These are phyloP conservation scores for Chlorella sorokiniana DNA, from an alignment of 139 green algal genomes.

Conservation along the genomic window DNA sequence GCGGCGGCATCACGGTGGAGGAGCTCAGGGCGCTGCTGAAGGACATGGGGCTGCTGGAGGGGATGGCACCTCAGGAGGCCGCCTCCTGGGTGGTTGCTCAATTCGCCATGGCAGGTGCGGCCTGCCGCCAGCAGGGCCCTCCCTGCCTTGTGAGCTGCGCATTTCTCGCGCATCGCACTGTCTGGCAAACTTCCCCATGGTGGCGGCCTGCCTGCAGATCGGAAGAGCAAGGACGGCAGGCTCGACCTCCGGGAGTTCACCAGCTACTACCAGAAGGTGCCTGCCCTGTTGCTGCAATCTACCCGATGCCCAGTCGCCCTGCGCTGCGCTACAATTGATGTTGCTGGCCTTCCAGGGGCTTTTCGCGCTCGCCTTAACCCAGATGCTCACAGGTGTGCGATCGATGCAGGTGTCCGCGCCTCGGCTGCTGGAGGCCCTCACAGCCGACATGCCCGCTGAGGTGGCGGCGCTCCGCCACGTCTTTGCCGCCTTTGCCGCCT, in stretches of 20 bases:
- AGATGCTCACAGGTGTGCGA: too few relatives aligned
- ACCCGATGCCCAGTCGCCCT: too few relatives aligned
- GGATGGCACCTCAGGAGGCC: constrained; percentile 38
- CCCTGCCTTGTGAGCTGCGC: too few relatives aligned
- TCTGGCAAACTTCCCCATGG: too few relatives aligned
- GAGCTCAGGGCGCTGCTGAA: constrained; percentile 49
- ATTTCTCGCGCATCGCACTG: too few relatives aligned
- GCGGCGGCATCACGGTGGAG: constrained; percentile 36
- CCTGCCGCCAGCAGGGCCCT: too few relatives aligned
- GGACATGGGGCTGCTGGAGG: constrained; percentile 63
- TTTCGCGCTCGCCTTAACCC: too few relatives aligned
- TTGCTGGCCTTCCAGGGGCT: too few relatives aligned
- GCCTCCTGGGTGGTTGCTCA: constrained; percentile 36
- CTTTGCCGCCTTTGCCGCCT: constrained; percentile 37
- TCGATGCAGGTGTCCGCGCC: constrained; percentile 15
- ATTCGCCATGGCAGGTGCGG: constrained; percentile 49
- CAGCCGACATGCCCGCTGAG: neutral
- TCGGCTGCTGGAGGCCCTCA: constrained; percentile 12
- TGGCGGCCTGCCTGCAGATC: too few relatives aligned
- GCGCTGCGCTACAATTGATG: too few relatives aligned
- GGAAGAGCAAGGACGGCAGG: constrained; percentile 18
- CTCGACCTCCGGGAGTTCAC: constrained; percentile 50
- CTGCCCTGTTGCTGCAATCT: too few relatives aligned
- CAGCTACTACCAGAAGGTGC: constrained; percentile 40
- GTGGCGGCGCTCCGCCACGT: neutral